Evolutionary conservation across 345 rosid genomes (phyloP).

Genomic region (Raphanus raphanistrum): DNA sequence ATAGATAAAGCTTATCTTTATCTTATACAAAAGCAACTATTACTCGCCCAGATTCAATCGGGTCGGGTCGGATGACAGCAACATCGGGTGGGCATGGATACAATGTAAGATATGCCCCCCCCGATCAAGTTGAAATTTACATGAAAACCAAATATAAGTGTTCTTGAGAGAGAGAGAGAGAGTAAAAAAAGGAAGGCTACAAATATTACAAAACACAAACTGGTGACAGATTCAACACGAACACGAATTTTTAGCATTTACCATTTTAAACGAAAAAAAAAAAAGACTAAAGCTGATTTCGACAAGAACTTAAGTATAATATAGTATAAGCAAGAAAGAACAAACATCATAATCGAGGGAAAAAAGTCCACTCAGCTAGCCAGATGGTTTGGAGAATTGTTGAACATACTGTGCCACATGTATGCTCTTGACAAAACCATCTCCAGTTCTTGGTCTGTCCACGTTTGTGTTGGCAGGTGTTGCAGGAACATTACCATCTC

Average conservation of each 20-base stretch:
- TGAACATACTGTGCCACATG: slow-evolving; percentile 97
- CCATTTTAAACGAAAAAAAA: neutral
- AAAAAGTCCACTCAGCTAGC: slow-evolving; percentile 41
- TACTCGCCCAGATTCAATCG: neutral
- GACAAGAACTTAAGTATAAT: slow-evolving; percentile 7
- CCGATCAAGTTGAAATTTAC: neutral
- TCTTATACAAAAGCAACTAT: neutral
- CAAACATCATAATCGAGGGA: slow-evolving; percentile 20
- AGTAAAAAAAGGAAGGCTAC: neutral
- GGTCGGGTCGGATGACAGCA: neutral
- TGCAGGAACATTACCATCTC: slow-evolving; percentile 99
- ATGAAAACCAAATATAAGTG: neutral
- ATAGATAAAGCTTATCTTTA: neutral
- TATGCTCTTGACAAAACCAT: slow-evolving; percentile 84
- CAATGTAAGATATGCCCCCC: neutral
- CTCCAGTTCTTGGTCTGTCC: slow-evolving; percentile 89
- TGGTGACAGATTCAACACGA: slow-evolving; percentile 28
- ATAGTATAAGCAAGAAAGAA: slow-evolving; percentile 1
- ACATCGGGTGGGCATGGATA: neutral
- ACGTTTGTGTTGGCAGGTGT: slow-evolving; percentile 86
- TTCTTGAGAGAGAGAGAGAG: neutral
- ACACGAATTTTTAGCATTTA: slow-evolving; percentile 30
- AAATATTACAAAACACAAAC: slow-evolving; percentile 34
- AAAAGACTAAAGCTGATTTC: slow-evolving; percentile 18
- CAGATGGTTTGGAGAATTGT: slow-evolving; percentile 70